Evolutionary conservation across 2,329 filamentous ascomycete species (phyloP).

Genomic region (Talaromyces sp.): DNA sequence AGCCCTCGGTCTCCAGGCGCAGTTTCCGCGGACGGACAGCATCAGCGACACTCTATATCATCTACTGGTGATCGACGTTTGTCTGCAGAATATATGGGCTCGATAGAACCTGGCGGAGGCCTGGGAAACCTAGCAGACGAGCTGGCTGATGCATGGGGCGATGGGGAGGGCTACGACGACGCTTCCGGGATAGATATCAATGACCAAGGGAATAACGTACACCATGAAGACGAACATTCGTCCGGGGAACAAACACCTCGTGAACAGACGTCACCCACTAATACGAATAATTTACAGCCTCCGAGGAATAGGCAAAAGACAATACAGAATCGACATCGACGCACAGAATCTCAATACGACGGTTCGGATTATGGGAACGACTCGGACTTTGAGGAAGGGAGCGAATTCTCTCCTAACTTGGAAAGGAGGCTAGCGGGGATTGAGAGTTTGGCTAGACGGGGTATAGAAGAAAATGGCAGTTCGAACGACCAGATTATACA

Average conservation of each 20-base stretch:
- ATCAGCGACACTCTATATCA: slow-evolving; percentile 35
- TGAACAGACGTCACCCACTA: slow-evolving; percentile 17
- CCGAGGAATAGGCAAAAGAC: slow-evolving; percentile 40
- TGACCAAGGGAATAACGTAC: slow-evolving; percentile 28
- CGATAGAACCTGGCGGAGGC: slow-evolving; percentile 41
- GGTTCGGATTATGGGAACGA: slow-evolving; percentile 58
- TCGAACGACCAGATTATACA: slow-evolving; percentile 52
- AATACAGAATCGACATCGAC: slow-evolving; percentile 34
- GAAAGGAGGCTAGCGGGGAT: slow-evolving; percentile 55
- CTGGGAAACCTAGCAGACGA: slow-evolving; percentile 63
- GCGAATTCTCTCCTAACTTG: slow-evolving; percentile 54
- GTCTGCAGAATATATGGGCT: slow-evolving; percentile 38
- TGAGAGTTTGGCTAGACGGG: slow-evolving; percentile 53
- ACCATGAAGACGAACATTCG: slow-evolving; percentile 25
- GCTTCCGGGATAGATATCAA: slow-evolving; percentile 35
- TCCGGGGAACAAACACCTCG: slow-evolving; percentile 30
- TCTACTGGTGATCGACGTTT: slow-evolving; percentile 37
- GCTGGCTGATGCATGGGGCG: slow-evolving; percentile 57
- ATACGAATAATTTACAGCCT: slow-evolving; percentile 27
- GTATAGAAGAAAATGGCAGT: slow-evolving; percentile 52
- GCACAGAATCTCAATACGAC: slow-evolving; percentile 50
- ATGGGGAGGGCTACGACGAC: slow-evolving; percentile 49
- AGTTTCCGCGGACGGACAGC: slow-evolving; percentile 38
- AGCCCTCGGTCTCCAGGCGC: slow-evolving; percentile 37
- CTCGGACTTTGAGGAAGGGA: slow-evolving; percentile 52